phyloP scores from a whole-genome alignment of 495 filamentous ascomycete genomes.

The Xylaria nigripes region DNA sequence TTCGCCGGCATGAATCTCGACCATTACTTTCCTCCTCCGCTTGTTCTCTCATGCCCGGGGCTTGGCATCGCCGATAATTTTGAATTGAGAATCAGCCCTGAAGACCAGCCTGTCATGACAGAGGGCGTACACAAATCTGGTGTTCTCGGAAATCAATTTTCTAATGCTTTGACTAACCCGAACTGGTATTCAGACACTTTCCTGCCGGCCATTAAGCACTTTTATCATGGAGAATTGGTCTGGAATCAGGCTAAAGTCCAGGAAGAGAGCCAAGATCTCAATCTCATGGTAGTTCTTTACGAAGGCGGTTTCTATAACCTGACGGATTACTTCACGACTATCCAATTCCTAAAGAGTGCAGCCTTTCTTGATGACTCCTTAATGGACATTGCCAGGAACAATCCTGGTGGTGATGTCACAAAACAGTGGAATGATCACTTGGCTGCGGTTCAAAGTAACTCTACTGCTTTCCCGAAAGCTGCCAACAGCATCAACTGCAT shows the following conservation, averaged over 20 bases:
- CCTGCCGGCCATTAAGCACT: slow-evolving; percentile 70
- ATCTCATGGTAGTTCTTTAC: slow-evolving; percentile 73
- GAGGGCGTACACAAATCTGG: slow-evolving; percentile 63
- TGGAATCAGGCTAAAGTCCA: slow-evolving; percentile 46
- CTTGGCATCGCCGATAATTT: slow-evolving; percentile 51
- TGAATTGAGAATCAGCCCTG: slow-evolving; percentile 28
- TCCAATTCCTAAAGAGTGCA: slow-evolving; percentile 37
- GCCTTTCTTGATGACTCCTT: slow-evolving; percentile 60
- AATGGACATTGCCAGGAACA: slow-evolving; percentile 56
- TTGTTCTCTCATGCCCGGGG: slow-evolving; percentile 62
- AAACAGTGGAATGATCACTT: slow-evolving; percentile 46
- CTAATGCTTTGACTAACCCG: slow-evolving; percentile 47
- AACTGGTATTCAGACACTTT: slow-evolving; percentile 74
- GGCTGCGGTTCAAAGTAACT: slow-evolving; percentile 28
- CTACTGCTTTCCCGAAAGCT: slow-evolving; percentile 33
- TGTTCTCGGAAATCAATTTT: slow-evolving; percentile 41
- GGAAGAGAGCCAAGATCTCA: slow-evolving; percentile 53
- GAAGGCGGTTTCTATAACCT: slow-evolving; percentile 74
- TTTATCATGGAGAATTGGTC: slow-evolving; percentile 81
- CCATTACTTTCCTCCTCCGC: slow-evolving; percentile 74
- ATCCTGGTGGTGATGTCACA: slow-evolving; percentile 72
- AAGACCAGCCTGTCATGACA: slow-evolving; percentile 50
- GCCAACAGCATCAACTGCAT: slow-evolving; percentile 65
- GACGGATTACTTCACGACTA: slow-evolving; percentile 81
- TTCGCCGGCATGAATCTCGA: slow-evolving; percentile 73